phyloP scores from a whole-genome alignment of 176 grass and related monocot species.

The Oryza glumipatula region DNA sequence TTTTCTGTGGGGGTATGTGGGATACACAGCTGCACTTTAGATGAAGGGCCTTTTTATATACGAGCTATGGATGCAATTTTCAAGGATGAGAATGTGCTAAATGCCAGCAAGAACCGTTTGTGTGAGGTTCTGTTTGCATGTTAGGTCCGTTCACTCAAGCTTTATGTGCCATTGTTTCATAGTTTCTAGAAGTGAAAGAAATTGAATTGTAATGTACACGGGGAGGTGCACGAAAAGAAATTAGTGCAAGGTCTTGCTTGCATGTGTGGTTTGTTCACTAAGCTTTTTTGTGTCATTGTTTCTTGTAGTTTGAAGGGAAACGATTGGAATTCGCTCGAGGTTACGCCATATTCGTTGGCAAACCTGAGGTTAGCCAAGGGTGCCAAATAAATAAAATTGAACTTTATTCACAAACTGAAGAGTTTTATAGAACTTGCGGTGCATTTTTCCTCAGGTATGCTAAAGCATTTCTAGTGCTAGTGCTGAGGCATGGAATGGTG shows the following conservation, averaged over 20 bases:
- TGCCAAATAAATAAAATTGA: neutral
- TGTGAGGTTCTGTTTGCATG: neutral
- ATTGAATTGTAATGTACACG: neutral
- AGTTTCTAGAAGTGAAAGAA: neutral
- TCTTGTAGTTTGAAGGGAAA: neutral
- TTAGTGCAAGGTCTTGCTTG: neutral
- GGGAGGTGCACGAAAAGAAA: neutral
- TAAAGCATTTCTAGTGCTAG: neutral
- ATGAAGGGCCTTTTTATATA: neutral
- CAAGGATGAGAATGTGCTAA: neutral
- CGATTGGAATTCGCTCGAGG: neutral
- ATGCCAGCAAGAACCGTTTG: constrained; percentile 6
- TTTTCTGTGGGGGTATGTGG: neutral
- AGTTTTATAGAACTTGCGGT: neutral
- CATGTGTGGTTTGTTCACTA: neutral
- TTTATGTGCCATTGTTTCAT: neutral
- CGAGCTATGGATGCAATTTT: neutral
- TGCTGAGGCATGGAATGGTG: too few relatives aligned
- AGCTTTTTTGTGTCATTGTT: neutral
- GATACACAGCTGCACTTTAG: constrained; percentile 12
- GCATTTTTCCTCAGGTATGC: neutral
- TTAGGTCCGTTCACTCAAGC: neutral
- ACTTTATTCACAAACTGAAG: neutral
- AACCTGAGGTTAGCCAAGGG: neutral
- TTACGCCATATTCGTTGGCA: neutral